A percentile compares a stretch with the other conserved stretches of the same genome.
Evolutionary conservation across 495 filamentous ascomycete genomes (phyloP).

Genomic region (Aspergillus sclerotiicarbonarius): DNA sequence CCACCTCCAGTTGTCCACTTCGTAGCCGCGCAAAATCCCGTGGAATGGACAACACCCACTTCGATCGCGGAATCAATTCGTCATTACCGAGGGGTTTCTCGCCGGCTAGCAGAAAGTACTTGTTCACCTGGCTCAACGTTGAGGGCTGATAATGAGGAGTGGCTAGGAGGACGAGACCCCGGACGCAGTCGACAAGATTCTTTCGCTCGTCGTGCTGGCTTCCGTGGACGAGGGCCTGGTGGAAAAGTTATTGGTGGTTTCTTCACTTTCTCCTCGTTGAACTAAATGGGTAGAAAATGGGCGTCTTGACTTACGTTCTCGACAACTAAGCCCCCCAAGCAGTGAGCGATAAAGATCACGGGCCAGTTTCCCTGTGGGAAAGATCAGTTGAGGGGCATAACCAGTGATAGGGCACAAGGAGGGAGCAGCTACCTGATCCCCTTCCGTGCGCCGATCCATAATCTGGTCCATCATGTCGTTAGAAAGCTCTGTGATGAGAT

Average conservation of each 20-base stretch:
- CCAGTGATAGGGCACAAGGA: neutral
- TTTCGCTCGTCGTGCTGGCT: neutral
- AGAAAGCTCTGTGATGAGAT: conserved; percentile 1
- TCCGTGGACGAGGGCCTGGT: conserved; percentile 2
- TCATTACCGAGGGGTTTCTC: neutral
- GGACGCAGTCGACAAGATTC: neutral
- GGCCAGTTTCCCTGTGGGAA: conserved; percentile 4
- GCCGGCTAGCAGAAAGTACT: conserved; percentile 1
- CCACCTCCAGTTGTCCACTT: neutral
- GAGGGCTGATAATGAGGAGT: neutral
- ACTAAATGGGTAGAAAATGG: neutral
- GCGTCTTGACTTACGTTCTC: conserved; percentile 1
- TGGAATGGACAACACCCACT: neutral
- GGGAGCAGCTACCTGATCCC: neutral
- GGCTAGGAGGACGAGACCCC: neutral
- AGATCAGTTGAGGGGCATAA: neutral
- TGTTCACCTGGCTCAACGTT: conserved; percentile 1
- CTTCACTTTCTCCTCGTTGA: neutral
- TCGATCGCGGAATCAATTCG: neutral
- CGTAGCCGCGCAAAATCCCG: conserved; percentile 2
- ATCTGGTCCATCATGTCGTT: conserved; percentile 5
- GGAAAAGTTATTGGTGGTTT: neutral
- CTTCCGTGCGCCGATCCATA: conserved; percentile 2
- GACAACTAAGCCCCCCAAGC: conserved; percentile 4
- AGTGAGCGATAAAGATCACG: conserved; percentile 8